Conservation (phyloP, 805 yeast species). For the Cyberlindnera suaveolens region DNA sequence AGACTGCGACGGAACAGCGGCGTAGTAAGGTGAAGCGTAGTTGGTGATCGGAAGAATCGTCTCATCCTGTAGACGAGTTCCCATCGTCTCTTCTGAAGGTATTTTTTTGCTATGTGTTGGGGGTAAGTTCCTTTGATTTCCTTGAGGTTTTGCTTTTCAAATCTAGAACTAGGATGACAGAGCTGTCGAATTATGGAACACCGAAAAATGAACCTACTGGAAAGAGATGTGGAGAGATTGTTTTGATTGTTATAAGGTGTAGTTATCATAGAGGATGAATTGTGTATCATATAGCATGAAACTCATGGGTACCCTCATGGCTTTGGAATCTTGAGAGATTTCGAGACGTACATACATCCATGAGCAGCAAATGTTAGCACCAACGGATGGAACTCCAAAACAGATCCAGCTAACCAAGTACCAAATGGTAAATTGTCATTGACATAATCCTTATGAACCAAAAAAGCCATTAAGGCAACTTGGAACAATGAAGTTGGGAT, state of each 20-base stretch:
- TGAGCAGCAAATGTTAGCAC: constrained; percentile 60
- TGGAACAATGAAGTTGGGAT: constrained; percentile 82
- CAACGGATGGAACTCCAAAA: constrained; percentile 71
- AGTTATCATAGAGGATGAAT: too few species aligned
- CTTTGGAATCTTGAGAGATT: constrained; percentile 87
- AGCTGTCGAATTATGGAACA: too few species aligned
- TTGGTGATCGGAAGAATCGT: constrained; percentile 18
- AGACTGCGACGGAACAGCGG: constrained; percentile 49
- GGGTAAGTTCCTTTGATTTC: too few species aligned
- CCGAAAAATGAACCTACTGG: too few species aligned
- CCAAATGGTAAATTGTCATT: constrained; percentile 63
- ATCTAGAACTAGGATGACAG: background rate
- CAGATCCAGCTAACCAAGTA: constrained; percentile 42
- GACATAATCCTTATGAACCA: constrained; percentile 48
- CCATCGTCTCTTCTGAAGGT: too few species aligned
- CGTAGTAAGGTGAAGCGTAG: constrained; percentile 32
- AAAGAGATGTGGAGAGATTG: too few species aligned
- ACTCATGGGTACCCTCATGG: constrained; percentile 31
- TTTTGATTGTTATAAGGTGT: too few species aligned
- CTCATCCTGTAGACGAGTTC: constrained; percentile 3
- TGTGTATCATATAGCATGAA: too few species aligned
- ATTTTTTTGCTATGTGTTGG: too few species aligned
- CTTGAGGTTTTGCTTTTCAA: background rate
- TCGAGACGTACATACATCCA: constrained; percentile 89
- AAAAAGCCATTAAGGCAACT: constrained; percentile 65